phyloP scores from a whole-genome alignment of 768 basidiomycete genomes.

The Trichaptum fuscoviolaceum region DNA sequence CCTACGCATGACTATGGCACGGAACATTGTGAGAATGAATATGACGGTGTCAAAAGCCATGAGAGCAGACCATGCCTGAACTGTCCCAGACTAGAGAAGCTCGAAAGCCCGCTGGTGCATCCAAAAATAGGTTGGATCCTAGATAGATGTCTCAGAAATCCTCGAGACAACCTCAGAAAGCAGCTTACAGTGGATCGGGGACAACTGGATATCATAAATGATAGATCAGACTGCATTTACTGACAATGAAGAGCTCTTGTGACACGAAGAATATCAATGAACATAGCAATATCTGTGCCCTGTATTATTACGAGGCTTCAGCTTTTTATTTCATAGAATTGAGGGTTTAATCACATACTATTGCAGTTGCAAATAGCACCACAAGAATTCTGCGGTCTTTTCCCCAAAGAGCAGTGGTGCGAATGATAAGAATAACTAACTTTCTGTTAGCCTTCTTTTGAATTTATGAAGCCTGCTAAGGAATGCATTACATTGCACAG shows the following conservation, averaged over 20 bases:
- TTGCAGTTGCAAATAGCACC: neutral
- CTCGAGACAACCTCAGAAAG: neutral
- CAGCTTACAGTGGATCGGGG: neutral
- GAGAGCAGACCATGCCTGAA: neutral
- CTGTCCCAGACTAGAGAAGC: neutral
- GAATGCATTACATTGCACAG: neutral
- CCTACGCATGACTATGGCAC: neutral
- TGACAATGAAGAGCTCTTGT: neutral
- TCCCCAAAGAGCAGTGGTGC: neutral
- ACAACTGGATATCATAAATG: neutral
- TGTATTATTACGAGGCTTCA: neutral
- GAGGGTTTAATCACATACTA: neutral
- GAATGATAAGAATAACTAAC: neutral
- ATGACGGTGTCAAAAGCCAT: neutral
- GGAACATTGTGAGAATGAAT: neutral
- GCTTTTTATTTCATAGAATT: neutral
- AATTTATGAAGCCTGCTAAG: neutral
- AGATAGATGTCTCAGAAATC: neutral
- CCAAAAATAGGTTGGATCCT: neutral
- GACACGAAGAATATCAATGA: neutral
- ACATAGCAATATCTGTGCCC: neutral
- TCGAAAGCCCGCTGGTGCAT: neutral
- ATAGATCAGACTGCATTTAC: neutral
- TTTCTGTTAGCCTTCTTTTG: neutral
- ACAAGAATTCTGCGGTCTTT: neutral